Evolutionary conservation across 805 yeast genomes (phyloP).

Genomic region (Teunomyces atbi): DNA sequence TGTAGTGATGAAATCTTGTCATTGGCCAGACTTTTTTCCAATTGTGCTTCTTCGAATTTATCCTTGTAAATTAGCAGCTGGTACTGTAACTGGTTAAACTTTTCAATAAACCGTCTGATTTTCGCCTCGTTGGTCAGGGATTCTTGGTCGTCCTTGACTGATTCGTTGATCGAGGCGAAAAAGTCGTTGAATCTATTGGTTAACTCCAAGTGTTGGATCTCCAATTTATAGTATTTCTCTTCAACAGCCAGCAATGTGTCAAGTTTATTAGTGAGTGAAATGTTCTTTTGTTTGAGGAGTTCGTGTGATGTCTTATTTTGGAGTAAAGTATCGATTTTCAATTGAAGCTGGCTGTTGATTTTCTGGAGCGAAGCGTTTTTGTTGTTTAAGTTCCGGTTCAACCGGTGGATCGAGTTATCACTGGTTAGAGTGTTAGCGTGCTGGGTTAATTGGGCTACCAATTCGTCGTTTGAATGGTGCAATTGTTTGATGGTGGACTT

Average conservation of each 20-base stretch:
- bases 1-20: slow-evolving; percentile 1
- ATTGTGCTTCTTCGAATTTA: slow-evolving; percentile 25
- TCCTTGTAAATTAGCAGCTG: slow-evolving; percentile 36
- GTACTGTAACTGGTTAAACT: slow-evolving; percentile 33
- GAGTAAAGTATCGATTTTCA: slow-evolving; percentile 49
- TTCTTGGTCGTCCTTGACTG: slow-evolving; percentile 10
- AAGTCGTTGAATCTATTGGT: slow-evolving; percentile 46
- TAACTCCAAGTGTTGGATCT: slow-evolving; percentile 48
- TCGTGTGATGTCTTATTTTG: slow-evolving; percentile 50
- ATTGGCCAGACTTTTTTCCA: slow-evolving; percentile 5
- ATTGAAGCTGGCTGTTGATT: slow-evolving; percentile 50
- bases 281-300: slow-evolving; percentile 56
- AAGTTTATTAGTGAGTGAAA: slow-evolving; percentile 39
- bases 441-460: slow-evolving; percentile 33
- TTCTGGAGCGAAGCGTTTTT: slow-evolving; percentile 44
- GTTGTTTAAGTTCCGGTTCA: slow-evolving; percentile 19
- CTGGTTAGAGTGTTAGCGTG: slow-evolving; percentile 9
- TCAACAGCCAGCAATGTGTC: slow-evolving; percentile 39
- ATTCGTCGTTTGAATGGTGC: slow-evolving; percentile 27
- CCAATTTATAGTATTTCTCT: slow-evolving; percentile 45
- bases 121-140: slow-evolving; percentile 17
- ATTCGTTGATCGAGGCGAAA: slow-evolving; percentile 43
- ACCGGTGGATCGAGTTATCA: slow-evolving; percentile 8
- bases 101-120: slow-evolving; percentile 27
- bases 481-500: slow-evolving; percentile 28